Evolutionary conservation across 2,329 filamentous ascomycete species (phyloP).

Genomic region (Fusarium guadeloupense): DNA sequence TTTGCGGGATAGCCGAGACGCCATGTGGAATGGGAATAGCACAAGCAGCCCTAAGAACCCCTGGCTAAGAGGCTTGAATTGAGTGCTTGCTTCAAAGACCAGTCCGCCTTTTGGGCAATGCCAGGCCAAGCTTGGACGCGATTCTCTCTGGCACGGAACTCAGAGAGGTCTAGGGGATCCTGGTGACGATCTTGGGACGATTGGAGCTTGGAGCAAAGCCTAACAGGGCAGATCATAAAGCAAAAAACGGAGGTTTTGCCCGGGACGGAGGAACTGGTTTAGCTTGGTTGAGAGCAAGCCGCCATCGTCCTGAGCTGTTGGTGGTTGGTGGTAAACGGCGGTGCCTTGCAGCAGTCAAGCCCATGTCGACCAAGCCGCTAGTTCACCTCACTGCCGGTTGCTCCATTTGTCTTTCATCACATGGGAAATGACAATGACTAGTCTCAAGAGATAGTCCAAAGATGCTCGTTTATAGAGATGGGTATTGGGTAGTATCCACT

Average conservation of each 20-base stretch:
- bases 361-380: slow-evolving; percentile 17
- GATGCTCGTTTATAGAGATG: slow-evolving; percentile 10
- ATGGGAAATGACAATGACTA: not conserved
- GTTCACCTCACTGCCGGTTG: slow-evolving; percentile 19
- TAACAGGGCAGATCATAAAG: not conserved
- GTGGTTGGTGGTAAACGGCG: slow-evolving; percentile 10
- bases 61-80: slow-evolving; percentile 6
- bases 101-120: not conserved
- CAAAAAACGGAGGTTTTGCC: not conserved
- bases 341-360: slow-evolving; percentile 34
- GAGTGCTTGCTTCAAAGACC: slow-evolving; percentile 3
- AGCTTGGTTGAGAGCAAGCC: not conserved
- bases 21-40: too few relatives aligned
- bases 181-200: not conserved
- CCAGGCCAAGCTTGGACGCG: not conserved
- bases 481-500: slow-evolving; percentile 3
- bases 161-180: not conserved
- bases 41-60: slow-evolving; percentile 10
- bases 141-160: slow-evolving; percentile 2
- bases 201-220: not conserved
- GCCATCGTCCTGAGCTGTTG: not conserved
- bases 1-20: slow-evolving; percentile 29
- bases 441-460: not conserved
- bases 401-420: slow-evolving; percentile 18
- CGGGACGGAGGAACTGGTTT: not conserved